These are phyloP conservation scores for Yamadazyma scolyti DNA, from an alignment of 805 yeast genomes.

Conservation along the genomic window DNA sequence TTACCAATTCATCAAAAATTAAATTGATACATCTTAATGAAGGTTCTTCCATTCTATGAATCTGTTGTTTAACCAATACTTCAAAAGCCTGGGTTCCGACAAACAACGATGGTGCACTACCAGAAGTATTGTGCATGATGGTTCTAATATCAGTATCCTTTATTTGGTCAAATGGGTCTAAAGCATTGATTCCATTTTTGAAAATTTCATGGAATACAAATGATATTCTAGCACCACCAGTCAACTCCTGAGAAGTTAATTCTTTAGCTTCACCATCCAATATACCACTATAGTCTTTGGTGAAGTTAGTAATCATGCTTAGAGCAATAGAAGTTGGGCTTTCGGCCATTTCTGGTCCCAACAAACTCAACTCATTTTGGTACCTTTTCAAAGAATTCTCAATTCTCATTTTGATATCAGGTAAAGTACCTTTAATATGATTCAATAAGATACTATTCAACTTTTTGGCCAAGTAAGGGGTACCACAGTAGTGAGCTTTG, in stretches of 20 bases:
- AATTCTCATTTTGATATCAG: slow-evolving; percentile 89
- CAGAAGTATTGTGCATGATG: slow-evolving; percentile 93
- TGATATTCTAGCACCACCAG: slow-evolving; percentile 97
- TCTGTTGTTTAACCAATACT: slow-evolving; percentile 90
- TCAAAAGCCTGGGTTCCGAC: slow-evolving; percentile 98
- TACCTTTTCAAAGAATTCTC: slow-evolving; percentile 82
- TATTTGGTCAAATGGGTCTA: slow-evolving; percentile 95
- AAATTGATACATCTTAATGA: slow-evolving; percentile 81
- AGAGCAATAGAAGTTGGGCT: slow-evolving; percentile 87
- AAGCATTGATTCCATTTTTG: slow-evolving; percentile 84
- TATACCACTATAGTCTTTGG: slow-evolving; percentile 87
- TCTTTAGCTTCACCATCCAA: slow-evolving; percentile 92
- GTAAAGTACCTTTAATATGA: slow-evolving; percentile 67
- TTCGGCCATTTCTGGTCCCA: slow-evolving; percentile 89
- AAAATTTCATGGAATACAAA: slow-evolving; percentile 96
- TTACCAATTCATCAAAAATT: slow-evolving; percentile 90
- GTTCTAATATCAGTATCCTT: slow-evolving; percentile 95
- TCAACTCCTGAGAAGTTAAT: slow-evolving; percentile 79
- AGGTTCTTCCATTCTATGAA: slow-evolving; percentile 92
- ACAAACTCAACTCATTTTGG: slow-evolving; percentile 66
- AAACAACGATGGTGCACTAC: slow-evolving; percentile 92
- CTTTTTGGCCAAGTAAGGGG: slow-evolving; percentile 94
- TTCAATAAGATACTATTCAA: slow-evolving; percentile 82
- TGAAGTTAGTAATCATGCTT: slow-evolving; percentile 86
- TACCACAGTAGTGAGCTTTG: slow-evolving; percentile 95